Base-by-base conservation (phyloP, 192 early-diverging fungal species). In the Piromyces sp. region DNA sequence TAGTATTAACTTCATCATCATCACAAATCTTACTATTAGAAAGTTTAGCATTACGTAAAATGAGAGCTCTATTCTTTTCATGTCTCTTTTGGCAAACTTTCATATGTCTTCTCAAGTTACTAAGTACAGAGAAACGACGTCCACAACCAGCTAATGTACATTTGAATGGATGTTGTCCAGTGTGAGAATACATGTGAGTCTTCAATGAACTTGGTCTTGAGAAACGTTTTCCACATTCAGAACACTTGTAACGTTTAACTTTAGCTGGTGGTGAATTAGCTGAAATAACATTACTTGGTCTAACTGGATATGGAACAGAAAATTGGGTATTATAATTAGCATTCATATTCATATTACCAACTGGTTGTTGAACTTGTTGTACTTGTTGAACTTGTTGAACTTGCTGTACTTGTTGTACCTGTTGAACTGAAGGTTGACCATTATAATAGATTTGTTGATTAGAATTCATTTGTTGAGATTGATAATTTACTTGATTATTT, bases 101-200 rank as follows among this genome's bases (percentile, higher is more conserved):
- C 79, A 89, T 38, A 86, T 95, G 94, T n/a, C 94, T 88, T 13
- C 93, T 89, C 89, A 93, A 86, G 68, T 95, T 95, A 82, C 92
- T 93, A 68, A 89, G 87, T 15, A 94, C 93, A 30, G 92, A 91
- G 82, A 95, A 95, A 37, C 87, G 85, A 36, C 91, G 88, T 11
- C 87, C 87, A 83, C 94, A 95, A 6, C 91, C 89, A 30, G 87
- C 87, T 79, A 88, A 88, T 0, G 83, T 82, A 80, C 94, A 95
- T 29, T 88, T 85, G 84, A 92, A 89, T 1, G 94, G 94, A 79
- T 92, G 92, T 82, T 95, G 93, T 1, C 93, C 93, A 9, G 94
- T 94, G 78, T 95, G 94, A 0, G 93, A 92, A 82, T 89, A 89
- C 28, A 90, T 91, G 82, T 94, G 94, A 30, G 92, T 92, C 4